A percentile compares a stretch with the other conserved stretches of the same genome.
Conservation (phyloP, 805 yeast genomes). For the Myxozyma vanderwaltii region DNA sequence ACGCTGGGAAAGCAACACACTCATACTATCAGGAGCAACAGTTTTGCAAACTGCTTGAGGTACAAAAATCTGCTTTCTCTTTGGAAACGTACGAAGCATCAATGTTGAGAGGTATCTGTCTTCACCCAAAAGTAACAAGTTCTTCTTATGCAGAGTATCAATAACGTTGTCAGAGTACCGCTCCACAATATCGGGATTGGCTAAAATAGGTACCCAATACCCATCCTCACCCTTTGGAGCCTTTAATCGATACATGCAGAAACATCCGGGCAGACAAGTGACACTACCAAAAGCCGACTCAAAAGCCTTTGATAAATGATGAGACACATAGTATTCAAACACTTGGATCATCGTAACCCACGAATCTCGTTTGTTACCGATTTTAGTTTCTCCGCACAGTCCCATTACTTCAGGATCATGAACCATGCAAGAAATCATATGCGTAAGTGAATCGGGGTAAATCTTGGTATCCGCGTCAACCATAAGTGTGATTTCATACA, state of each 20-base stretch:
- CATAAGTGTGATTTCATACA: conserved; percentile 82
- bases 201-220: conserved; percentile 90
- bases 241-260: conserved; percentile 89
- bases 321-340: conserved; percentile 90
- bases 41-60: conserved; percentile 94
- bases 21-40: conserved; percentile 77
- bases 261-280: conserved; percentile 95
- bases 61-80: conserved; percentile 81
- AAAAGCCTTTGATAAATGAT: conserved; percentile 91
- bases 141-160: conserved; percentile 83
- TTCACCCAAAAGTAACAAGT: conserved; percentile 82
- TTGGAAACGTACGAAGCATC: conserved; percentile 88
- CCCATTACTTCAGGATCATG: conserved; percentile 88
- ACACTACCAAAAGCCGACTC: conserved; percentile 93
- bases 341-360: conserved; percentile 96
- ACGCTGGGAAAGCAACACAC: conserved; percentile 83
- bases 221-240: conserved; percentile 79
- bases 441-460: conserved; percentile 81
- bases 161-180: conserved; percentile 84
- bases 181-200: conserved; percentile 92
- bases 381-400: conserved; percentile 91
- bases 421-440: conserved; percentile 86
- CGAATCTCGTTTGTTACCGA: conserved; percentile 75
- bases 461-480: conserved; percentile 94
- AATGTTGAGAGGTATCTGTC: conserved; percentile 84